Base-by-base conservation (phyloP, 2,329 filamentous ascomycete genomes). In the Harringtonia lauricola region DNA sequence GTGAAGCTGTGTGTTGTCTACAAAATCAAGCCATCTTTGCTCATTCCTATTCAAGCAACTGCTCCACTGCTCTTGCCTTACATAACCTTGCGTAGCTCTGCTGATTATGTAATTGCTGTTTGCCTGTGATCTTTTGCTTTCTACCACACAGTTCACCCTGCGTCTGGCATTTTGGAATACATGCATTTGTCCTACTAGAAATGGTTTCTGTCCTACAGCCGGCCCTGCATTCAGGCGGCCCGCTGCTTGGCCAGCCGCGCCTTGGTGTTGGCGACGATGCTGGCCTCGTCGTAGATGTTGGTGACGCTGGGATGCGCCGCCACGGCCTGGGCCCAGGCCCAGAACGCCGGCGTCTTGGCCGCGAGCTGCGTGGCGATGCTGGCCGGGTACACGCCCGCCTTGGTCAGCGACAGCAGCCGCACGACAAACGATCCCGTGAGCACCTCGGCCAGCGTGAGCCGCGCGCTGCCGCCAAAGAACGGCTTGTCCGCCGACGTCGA, bases 381-480 rank as follows among this genome's bases (percentile, higher is more conserved):
- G 2, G 38, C 3, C n/a, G 76, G 79, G 44, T 76, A 58, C 15
- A 86, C 46, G 1, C 65, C 68, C 19, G 73, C 63, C 54, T 79
- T 76, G 1, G 68, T 55, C 24, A 76, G 67, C 1, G 66, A 60
- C 36, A 79, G 66, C 18, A 81, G 57, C 2, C 83, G 71, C 18
- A 87, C 55, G 10, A 85, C 55, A 57, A 88, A 87, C 0, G 83
- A 79, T 0, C 76, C 83, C 2, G 71, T 73, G 46, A 79, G 64
- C 14, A 85, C 84, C 74, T 92, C 86, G 12, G 80, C 86, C 30
- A 88, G 61, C 0, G 84, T 90, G 34, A 88, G 56, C 56, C 65
- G 76, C 18, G 73, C 65, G 41, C 71, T 76, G 0, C 80, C 81
- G 2, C 74, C 76, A 56, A 83, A 84, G 59, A 78, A 85, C 0